These are phyloP conservation scores for Hymenoscyphus fructigenus DNA, from an alignment of 2,329 filamentous ascomycete genomes.

Conservation along the genomic window DNA sequence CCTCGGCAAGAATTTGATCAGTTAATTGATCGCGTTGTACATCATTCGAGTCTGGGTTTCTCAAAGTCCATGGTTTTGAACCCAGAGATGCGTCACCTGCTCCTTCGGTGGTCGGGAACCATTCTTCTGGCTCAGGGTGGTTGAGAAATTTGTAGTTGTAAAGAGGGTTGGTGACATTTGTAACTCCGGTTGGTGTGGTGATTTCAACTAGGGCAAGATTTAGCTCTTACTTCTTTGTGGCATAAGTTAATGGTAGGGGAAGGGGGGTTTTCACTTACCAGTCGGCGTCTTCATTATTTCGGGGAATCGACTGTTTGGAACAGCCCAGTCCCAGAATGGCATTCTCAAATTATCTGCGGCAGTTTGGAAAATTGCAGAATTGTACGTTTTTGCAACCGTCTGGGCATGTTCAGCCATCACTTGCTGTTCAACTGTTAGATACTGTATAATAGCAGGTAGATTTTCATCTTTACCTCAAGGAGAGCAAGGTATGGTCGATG, in stretches of 20 bases:
- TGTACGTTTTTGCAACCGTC: conserved; percentile 40
- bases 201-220: conserved; percentile 27
- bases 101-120: conserved; percentile 34
- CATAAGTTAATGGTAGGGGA: not conserved
- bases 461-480: conserved; percentile 46
- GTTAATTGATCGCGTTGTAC: not conserved
- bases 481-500: conserved; percentile 54
- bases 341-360: conserved; percentile 42
- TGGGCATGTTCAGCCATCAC: conserved; percentile 46
- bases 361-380: conserved; percentile 39
- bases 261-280: not conserved
- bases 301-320: conserved; percentile 40
- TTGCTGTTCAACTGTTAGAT: conserved; percentile 42
- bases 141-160: conserved; percentile 47
- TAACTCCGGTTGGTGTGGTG: conserved; percentile 22
- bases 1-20: not conserved
- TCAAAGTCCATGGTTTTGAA: conserved; percentile 5
- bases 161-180: conserved; percentile 48
- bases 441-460: not conserved
- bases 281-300: not conserved
- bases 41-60: conserved; percentile 6
- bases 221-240: not conserved
- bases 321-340: conserved; percentile 48
- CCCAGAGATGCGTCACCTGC: conserved; percentile 28
- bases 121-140: conserved; percentile 19